Evolutionary conservation across 2,329 filamentous ascomycete species (phyloP), one percentile per base, ranked within the genome.

Genomic region (Fusarium tupiense): DNA sequence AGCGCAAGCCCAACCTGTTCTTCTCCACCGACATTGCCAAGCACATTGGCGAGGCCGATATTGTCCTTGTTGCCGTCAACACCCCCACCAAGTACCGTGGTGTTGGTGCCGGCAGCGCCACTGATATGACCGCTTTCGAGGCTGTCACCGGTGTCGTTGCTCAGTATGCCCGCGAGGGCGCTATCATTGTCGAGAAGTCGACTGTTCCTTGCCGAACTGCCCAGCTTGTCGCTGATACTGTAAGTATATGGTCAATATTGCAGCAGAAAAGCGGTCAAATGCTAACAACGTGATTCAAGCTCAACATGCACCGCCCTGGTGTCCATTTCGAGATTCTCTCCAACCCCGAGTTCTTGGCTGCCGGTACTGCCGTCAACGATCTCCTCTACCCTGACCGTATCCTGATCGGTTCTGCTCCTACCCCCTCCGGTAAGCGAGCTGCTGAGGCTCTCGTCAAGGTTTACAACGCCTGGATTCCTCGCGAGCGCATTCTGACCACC

Each of bases 321-420:
- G 86, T 91, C 19, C 87, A 88, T 70, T 95, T 95, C 79, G 92
- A 95, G 79, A 90, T 95, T 63, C 87, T 95, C 33, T 94, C 92
- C 52, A 95, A 95, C 82, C 93, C 93, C 11, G 93, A 96, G 81
- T 96, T 95, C 80, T 85, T 96, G 49, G 91, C 93, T 33, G 93
- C 93, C 73, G 93, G 93, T 60, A 94, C 92, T 8, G 93, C 93
- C 8, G 88, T 95, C 71, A 85, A 88, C 52, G 91, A 95, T 79
- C 86, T 96, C 14, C 86, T 94, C 57, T 83, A 87, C 69, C 93
- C 93, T 13, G 92, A 94, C 78, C 89, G 93, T 33, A 89, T 96
- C 20, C 85, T 96, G 47, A 94, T 96, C 79, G 93, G 93, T 20
- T 94, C 89, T 6, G 85, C 88, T 12, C 86, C 86, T 11, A 93